These are phyloP conservation scores for Sequoia sempervirens DNA, from an alignment of 75 land plant genomes.

Conservation along the genomic window DNA sequence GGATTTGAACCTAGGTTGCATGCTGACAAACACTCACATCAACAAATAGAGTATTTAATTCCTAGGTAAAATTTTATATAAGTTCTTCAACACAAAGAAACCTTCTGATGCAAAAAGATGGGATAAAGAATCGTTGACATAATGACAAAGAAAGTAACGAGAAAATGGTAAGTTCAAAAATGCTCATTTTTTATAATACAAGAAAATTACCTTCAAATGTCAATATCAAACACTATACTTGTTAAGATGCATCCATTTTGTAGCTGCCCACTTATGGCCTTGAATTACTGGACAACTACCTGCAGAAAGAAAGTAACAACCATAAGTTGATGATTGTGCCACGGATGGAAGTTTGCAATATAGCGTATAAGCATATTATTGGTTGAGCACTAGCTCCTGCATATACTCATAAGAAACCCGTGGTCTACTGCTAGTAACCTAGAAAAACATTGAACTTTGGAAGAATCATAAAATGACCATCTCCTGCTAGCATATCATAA, in stretches of 20 bases:
- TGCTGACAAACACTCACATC: no score
- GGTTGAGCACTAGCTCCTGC: neutral
- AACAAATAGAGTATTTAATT: neutral
- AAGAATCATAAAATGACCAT: neutral
- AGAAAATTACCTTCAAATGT: conserved; percentile 4
- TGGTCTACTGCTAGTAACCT: neutral
- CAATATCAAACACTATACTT: conserved; percentile 25
- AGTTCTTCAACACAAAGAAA: neutral
- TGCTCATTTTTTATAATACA: neutral
- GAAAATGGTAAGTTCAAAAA: neutral
- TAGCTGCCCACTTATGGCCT: conserved; percentile 87
- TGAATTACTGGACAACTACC: conserved; percentile 87
- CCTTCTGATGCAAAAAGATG: neutral
- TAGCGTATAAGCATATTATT: neutral
- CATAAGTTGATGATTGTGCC: neutral
- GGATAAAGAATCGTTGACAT: neutral
- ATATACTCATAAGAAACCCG: neutral
- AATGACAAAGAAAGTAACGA: neutral
- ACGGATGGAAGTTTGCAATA: neutral
- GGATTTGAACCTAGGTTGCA: no score
- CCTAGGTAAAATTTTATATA: neutral
- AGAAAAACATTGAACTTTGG: neutral
- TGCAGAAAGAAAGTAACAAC: conserved; percentile 13
- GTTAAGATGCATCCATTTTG: conserved; percentile 78
- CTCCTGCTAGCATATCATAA: neutral